These are phyloP conservation scores for Silene coronaria DNA, from an alignment of 179 eudicot species.

Conservation along the genomic window DNA sequence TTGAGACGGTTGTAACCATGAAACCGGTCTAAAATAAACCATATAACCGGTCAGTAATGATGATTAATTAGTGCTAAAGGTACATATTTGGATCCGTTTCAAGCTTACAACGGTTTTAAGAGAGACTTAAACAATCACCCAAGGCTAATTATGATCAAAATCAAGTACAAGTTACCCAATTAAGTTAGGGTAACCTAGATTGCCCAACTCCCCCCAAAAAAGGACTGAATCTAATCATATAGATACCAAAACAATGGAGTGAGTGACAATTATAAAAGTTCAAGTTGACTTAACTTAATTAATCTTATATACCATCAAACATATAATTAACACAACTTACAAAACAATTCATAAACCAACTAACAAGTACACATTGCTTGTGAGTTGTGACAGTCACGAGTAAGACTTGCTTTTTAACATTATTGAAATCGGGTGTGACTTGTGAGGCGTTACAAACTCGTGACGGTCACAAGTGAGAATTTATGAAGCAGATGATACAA, in stretches of 20 bases:
- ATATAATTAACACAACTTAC: not conserved
- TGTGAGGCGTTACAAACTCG: too few relatives aligned
- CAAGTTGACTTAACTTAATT: constrained; percentile 20
- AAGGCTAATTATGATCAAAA: not conserved
- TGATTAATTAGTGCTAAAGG: too few relatives aligned
- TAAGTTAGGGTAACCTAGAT: constrained; percentile 11
- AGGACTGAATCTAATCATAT: constrained; percentile 1
- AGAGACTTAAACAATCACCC: not conserved
- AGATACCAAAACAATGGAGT: not conserved
- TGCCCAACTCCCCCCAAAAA: not conserved
- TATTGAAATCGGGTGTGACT: too few relatives aligned
- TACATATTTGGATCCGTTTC: too few relatives aligned
- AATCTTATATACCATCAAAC: constrained; percentile 8
- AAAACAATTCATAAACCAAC: not conserved
- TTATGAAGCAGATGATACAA: not conserved
- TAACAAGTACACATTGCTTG: too few relatives aligned
- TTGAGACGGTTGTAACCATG: too few relatives aligned
- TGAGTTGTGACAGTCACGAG: too few relatives aligned
- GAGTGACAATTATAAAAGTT: not conserved
- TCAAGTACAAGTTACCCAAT: constrained; percentile 10
- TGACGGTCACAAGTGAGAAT: too few relatives aligned
- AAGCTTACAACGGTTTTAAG: too few relatives aligned
- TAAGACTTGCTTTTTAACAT: too few relatives aligned
- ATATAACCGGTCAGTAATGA: too few relatives aligned
- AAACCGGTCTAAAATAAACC: too few relatives aligned